A percentile compares a stretch with the other conserved stretches of the same genome.
Evolutionary conservation across 2,329 filamentous ascomycete genomes (phyloP).

Genomic region (Clarireedia monteithiana): DNA sequence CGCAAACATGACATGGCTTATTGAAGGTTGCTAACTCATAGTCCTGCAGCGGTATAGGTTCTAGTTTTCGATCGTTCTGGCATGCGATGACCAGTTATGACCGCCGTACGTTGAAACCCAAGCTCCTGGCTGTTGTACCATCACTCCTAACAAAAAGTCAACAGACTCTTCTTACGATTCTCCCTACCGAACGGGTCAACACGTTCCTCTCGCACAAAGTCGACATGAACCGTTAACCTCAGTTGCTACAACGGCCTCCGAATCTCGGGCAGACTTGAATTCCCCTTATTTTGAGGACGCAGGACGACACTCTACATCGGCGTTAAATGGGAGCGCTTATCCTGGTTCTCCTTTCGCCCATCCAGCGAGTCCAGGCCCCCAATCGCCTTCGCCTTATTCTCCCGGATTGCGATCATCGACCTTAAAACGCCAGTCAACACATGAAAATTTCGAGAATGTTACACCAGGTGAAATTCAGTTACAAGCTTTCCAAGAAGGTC

Average conservation of each 20-base stretch:
- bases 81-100: conserved; percentile 71
- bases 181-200: conserved; percentile 81
- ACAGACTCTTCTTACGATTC: conserved; percentile 89
- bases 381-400: conserved; percentile 72
- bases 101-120: conserved; percentile 44
- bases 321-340: conserved; percentile 50
- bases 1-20: neutral
- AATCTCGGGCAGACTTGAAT: conserved; percentile 79
- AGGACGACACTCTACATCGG: conserved; percentile 43
- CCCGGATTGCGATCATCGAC: conserved; percentile 82
- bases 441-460: conserved; percentile 61
- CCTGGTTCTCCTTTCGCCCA: conserved; percentile 30
- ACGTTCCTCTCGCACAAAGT: conserved; percentile 79
- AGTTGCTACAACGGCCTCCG: conserved; percentile 74
- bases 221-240: conserved; percentile 78
- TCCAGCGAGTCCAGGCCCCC: conserved; percentile 49
- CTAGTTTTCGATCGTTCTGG: conserved; percentile 86
- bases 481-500: conserved; percentile 89
- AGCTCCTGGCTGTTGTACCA: neutral
- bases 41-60: conserved; percentile 42
- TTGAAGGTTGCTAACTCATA: neutral
- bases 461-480: conserved; percentile 83
- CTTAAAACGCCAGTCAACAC: conserved; percentile 52
- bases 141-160: conserved; percentile 9
- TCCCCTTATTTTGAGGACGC: conserved; percentile 71